Evolutionary conservation across 2,329 filamentous ascomycete species (phyloP), one percentile per base, ranked within the genome.

Genomic region (Aspergillus intermedius): DNA sequence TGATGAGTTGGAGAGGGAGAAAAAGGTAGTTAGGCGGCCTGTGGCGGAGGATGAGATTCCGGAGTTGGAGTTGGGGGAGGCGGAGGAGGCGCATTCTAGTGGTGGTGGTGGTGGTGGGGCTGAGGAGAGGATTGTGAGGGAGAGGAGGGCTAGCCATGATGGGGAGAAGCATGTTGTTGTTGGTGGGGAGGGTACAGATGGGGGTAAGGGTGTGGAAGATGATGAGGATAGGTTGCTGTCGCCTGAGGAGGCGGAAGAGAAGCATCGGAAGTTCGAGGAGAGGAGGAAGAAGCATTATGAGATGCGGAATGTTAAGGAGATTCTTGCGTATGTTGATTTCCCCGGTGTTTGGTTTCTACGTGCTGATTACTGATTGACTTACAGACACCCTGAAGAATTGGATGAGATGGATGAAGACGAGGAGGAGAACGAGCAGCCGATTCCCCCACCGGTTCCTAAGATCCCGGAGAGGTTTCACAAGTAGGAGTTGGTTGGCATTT

Each of bases 221-320:
- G 63, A 67, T 37, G 64, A 64, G 32, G 70, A 70, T 49, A 61
- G 55, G 75, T 74, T 65, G 77, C 81, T 70, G 79, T 81, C 65
- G 74, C 83, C 72, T 4, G 67, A 72, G 39, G 89, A 95, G 68
- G 91, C 95, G 66, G 77, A 77, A 53, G 89, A 93, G 74, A 96
- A 97, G 77, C 93, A 98, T 71, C 82, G 80, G 64, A 83, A 87
- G 66, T 98, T 98, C 68, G 91, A 96, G 74, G 78, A 88, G 73
- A 79, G 89, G 76, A 82, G 93, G 63, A 96, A 93, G 83, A 91
- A 84, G 75, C 93, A 98, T 71, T 98, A 98, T 71, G 93, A 98
- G 77, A 98, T 98, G 93, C 89, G 82, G 73, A 87, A 93, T 64
- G 90, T 96, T 50, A 95, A 93, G 62, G 81, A 84, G 62, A 73